Evolutionary conservation across 225 moss, liverwort and hornwort species (phyloP).

Genomic region (Polytrichum formosum): DNA sequence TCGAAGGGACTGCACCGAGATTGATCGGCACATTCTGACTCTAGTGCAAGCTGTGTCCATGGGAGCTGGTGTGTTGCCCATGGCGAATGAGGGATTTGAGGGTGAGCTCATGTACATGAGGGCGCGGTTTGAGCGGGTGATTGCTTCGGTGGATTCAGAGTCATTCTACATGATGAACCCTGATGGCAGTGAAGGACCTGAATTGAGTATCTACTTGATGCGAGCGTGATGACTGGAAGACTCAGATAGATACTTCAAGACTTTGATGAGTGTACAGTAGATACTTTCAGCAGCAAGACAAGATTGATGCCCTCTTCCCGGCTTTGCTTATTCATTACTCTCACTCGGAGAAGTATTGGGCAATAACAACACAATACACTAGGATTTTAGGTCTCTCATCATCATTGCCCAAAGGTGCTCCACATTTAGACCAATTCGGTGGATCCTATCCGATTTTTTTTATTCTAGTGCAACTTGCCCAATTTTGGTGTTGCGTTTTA

Average conservation of each 20-base stretch:
- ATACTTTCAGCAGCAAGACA: not conserved
- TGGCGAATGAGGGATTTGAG: constrained; percentile 67
- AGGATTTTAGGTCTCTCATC: constrained; percentile 11
- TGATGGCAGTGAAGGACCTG: constrained; percentile 80
- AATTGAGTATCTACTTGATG: constrained; percentile 87
- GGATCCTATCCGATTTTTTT: constrained; percentile 8
- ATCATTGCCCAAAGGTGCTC: not conserved
- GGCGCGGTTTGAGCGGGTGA: constrained; percentile 81
- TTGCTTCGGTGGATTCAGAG: constrained; percentile 79
- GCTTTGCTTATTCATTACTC: constrained; percentile 1
- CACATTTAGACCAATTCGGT: not conserved
- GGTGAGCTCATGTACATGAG: constrained; percentile 99
- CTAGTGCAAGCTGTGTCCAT: constrained; percentile 86
- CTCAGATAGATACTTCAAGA: not conserved
- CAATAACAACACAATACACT: constrained; percentile 1
- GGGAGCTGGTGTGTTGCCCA: constrained; percentile 94
- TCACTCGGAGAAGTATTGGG: constrained; percentile 13
- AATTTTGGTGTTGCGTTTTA: constrained; percentile 7
- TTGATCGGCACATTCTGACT: constrained; percentile 83
- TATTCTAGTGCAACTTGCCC: constrained; percentile 7
- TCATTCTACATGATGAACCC: constrained; percentile 96
- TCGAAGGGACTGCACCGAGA: constrained; percentile 68
- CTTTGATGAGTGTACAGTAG: constrained; percentile 34
- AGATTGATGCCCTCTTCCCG: constrained; percentile 19
- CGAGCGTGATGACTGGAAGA: constrained; percentile 17